These are phyloP conservation scores for barrel medic (Medicago truncatula) DNA, from an alignment of 306 rosid genomes.

Conservation along the genomic window MtrunA17r5.0-ANR NC_053042.1:16512001-16512500, in stretches of 20 bases:
- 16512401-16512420: slow-evolving; percentile 62
- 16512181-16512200: slow-evolving; percentile 40
- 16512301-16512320: slow-evolving; percentile 79
- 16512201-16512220: slow-evolving; percentile 27
- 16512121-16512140: slow-evolving; percentile 74
- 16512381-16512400: slow-evolving; percentile 66
- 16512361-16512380: slow-evolving; percentile 70
- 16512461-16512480: slow-evolving; percentile 76
- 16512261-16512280: slow-evolving; percentile 80
- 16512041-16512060: slow-evolving; percentile 84
- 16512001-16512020: slow-evolving; percentile 32
- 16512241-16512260: slow-evolving; percentile 88
- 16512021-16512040: slow-evolving; percentile 46
- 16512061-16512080: slow-evolving; percentile 75
- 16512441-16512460: slow-evolving; percentile 66
- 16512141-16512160: slow-evolving; percentile 87
- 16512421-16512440: slow-evolving; percentile 69
- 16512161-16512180: slow-evolving; percentile 65
- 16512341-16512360: slow-evolving; percentile 75
- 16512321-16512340: slow-evolving; percentile 70
- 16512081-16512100: slow-evolving; percentile 77
- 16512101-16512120: slow-evolving; percentile 80
- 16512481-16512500: slow-evolving; percentile 90
- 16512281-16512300: slow-evolving; percentile 74
- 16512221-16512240: slow-evolving; percentile 36